A percentile compares a stretch with the other conserved stretches of the same genome.
phyloP scores from a whole-genome alignment of 257 asterid species.

The Penstemon newberryi region DNA sequence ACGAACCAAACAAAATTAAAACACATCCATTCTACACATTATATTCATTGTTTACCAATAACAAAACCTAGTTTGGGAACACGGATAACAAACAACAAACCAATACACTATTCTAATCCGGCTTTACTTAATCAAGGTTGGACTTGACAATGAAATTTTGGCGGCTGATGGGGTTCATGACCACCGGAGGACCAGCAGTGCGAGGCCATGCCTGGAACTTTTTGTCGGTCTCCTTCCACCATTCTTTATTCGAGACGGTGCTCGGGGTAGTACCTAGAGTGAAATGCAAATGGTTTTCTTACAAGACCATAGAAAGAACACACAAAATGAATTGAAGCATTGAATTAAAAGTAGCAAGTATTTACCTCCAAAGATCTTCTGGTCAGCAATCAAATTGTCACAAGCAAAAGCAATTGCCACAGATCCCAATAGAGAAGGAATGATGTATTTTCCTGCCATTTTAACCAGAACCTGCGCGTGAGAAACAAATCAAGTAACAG shows the following conservation, averaged over 20 bases:
- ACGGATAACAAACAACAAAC: not conserved
- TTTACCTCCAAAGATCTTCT: slow-evolving; percentile 44
- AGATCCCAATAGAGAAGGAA: slow-evolving; percentile 29
- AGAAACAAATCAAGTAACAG: slow-evolving; percentile 14
- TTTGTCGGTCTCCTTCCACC: slow-evolving; percentile 84
- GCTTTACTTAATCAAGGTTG: slow-evolving; percentile 40
- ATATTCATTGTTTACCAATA: not conserved
- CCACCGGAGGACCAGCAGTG: slow-evolving; percentile 98
- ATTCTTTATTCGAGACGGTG: slow-evolving; percentile 59
- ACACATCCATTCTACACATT: slow-evolving; percentile 16
- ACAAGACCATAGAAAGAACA: not conserved
- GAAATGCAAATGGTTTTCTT: not conserved
- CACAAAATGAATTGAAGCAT: not conserved
- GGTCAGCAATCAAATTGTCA: slow-evolving; percentile 37
- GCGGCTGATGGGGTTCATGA: slow-evolving; percentile 96
- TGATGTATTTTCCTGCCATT: slow-evolving; percentile 37
- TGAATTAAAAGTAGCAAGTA: not conserved
- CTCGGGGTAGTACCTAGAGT: slow-evolving; percentile 68
- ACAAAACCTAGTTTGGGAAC: not conserved
- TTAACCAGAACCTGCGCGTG: slow-evolving; percentile 25
- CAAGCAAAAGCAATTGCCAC: slow-evolving; percentile 30
- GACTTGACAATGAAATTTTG: slow-evolving; percentile 84
- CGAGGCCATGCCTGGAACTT: slow-evolving; percentile 99
- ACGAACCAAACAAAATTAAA: not conserved
- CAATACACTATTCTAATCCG: not conserved